Percentiles rank a stretch among this genome's conserved stretches.
Evolutionary conservation across 2,329 filamentous ascomycete genomes (phyloP).

Genomic region (Emmonsiellopsis sp.): DNA sequence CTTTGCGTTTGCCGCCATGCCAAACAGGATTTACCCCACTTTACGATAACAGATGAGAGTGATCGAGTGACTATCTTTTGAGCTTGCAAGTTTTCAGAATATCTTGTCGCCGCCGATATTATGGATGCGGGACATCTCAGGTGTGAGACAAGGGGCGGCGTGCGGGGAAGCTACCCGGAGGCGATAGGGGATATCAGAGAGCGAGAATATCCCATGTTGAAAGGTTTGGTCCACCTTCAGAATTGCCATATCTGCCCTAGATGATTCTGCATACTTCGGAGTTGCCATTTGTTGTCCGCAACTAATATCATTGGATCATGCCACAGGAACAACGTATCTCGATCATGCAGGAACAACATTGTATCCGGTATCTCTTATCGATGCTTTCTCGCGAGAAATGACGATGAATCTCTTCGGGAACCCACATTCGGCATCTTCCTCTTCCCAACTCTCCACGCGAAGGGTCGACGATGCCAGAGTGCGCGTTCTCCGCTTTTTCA

Average conservation of each 20-base stretch:
- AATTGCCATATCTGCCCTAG: background rate
- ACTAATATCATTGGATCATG: conserved; percentile 4
- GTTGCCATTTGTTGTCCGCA: background rate
- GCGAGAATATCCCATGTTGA: conserved; percentile 38
- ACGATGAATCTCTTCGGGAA: conserved; percentile 75
- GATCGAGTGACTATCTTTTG: too few species aligned
- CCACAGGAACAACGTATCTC: conserved; percentile 64
- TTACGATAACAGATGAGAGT: too few species aligned
- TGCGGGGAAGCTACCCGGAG: conserved; percentile 24
- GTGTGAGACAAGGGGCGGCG: too few species aligned
- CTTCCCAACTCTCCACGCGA: conserved; percentile 66
- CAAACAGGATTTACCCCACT: too few species aligned
- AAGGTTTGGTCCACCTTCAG: conserved; percentile 19
- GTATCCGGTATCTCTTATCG: conserved; percentile 70
- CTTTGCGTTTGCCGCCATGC: too few species aligned
- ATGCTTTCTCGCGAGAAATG: conserved; percentile 70
- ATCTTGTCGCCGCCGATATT: too few species aligned
- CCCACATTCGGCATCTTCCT: conserved; percentile 75
- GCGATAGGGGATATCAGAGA: conserved; percentile 39
- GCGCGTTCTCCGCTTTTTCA: conserved; percentile 64
- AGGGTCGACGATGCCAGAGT: conserved; percentile 68
- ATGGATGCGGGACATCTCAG: too few species aligned
- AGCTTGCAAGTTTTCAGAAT: too few species aligned
- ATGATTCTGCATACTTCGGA: background rate
- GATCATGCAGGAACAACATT: conserved; percentile 93